Conservation (phyloP, 2,329 filamentous ascomycete genomes). For the Didymella glomerata region DNA sequence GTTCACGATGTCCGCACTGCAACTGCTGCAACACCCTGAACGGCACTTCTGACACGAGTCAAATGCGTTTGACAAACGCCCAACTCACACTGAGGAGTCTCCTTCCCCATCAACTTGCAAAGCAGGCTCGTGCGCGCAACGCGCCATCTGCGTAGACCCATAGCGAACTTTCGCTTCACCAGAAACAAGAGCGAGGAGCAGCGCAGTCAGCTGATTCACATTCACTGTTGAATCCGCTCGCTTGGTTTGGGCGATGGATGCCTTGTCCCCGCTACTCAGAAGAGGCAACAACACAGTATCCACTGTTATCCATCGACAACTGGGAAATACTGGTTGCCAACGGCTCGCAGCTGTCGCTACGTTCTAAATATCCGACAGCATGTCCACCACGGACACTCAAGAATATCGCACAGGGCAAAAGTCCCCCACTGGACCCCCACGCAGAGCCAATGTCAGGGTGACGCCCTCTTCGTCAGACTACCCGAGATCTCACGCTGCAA, state of each 20-base stretch:
- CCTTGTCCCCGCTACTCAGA: not conserved
- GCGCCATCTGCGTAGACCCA: not conserved
- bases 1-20: not conserved
- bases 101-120: not conserved
- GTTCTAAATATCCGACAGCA: not conserved
- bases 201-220: not conserved
- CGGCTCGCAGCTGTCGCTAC: not conserved
- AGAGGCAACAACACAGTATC: not conserved
- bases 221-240: not conserved
- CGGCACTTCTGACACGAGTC: not conserved
- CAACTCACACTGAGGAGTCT: not conserved
- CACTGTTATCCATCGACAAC: not conserved
- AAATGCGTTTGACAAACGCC: not conserved
- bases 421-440: not conserved
- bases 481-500: conserved; percentile 23
- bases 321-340: not conserved
- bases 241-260: not conserved
- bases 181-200: not conserved
- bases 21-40: not conserved
- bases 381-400: not conserved
- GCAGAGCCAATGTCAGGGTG: not conserved
- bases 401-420: not conserved
- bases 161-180: conserved; percentile 1
- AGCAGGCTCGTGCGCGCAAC: not conserved
- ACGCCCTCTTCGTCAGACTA: conserved; percentile 13